Base-by-base conservation (phyloP, 148 eudicot species). In the Vaccinium myrtillus region DNA sequence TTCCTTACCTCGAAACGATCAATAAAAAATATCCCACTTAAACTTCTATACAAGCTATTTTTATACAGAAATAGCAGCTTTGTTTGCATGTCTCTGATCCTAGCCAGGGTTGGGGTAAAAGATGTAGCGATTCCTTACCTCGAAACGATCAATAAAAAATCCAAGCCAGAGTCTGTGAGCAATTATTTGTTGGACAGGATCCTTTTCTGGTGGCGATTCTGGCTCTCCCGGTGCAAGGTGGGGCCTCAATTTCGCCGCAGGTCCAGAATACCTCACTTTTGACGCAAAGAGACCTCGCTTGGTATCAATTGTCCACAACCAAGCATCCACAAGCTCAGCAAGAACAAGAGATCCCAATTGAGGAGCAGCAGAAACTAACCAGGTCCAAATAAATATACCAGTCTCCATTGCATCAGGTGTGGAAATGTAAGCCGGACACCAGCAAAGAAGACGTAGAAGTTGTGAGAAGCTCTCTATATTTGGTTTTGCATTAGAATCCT, bases 81-180 rank as follows among this genome's bases (percentile, higher is more conserved):
- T 11, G 19, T n/a, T 65, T 63, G 56, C 43, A 81, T 49, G 54
- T 48, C 58, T 53, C 25, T 43, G 76, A 67, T 54, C 55, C 6
- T 19, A 61, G 67, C 67, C 0, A 18, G 67, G 25, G 70, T 15
- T 61, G 43, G 21, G 80, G 48, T 75, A n/a, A 82, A 82, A 55
- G 69, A 32, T 58, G 80, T 75, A 27, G 77, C 75, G 78, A 67
- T 80, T 46, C 7, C 89, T 83, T 56, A 93, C 98, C 96, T 97
- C 99, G 89, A 97, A 95, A 71, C 99, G 93, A 87, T 97, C 99
- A 85, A 97, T 93, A 77, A 97, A 87, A 90, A 95, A 97, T 19
- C 98, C 99, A 91, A 97, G 94, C 99, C 98, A 97, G 19, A 97
- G 90, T 81, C 98, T 92, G 86, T 97, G 99, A 90, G 99, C 99